Conservation (phyloP, 805 yeast genomes). For the Nakazawaea peltata region DNA sequence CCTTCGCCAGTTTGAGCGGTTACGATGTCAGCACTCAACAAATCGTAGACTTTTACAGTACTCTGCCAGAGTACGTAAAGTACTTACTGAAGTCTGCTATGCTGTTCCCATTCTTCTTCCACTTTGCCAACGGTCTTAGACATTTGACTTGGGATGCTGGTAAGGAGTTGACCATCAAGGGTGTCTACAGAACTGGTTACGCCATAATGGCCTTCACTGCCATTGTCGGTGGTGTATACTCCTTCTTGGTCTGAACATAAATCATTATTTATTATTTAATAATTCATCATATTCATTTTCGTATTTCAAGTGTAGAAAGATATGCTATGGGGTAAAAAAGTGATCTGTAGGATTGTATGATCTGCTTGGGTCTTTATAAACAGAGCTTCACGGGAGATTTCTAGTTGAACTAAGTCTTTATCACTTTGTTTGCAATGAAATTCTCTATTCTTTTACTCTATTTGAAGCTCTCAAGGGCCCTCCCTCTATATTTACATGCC, state of each 20-base stretch:
- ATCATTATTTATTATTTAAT: neutral
- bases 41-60: conserved; percentile 46
- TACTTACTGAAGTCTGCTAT: conserved; percentile 57
- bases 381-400: too few species aligned
- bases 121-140: conserved; percentile 80
- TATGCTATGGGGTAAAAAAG: too few species aligned
- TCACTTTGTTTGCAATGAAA: too few species aligned
- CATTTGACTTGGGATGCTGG: conserved; percentile 94
- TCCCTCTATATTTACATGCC: too few species aligned
- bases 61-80: conserved; percentile 59
- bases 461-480: too few species aligned
- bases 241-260: conserved; percentile 30
- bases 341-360: neutral
- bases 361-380: too few species aligned
- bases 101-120: conserved; percentile 84
- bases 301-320: neutral
- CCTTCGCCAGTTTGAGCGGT: conserved; percentile 60
- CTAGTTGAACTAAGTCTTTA: too few species aligned
- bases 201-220: conserved; percentile 63
- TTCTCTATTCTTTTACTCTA: too few species aligned
- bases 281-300: neutral
- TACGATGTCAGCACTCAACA: conserved; percentile 43
- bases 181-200: conserved; percentile 91
- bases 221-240: conserved; percentile 48
- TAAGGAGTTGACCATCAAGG: conserved; percentile 67